Conservation (phyloP, 1,284 basidiomycete species). For the Sphaerobolus stellatus region DNA sequence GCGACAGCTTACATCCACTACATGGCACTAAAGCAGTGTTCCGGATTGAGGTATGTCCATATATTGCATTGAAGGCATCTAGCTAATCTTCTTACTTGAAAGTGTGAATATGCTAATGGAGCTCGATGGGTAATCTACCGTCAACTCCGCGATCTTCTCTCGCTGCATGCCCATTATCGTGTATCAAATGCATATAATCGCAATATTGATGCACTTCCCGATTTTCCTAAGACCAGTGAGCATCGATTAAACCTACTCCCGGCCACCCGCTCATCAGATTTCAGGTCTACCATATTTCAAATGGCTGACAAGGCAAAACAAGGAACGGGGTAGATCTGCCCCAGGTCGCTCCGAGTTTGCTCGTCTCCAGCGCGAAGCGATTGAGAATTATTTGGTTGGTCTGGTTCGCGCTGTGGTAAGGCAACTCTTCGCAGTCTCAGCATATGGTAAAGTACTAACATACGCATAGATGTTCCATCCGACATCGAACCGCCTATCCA, state of each 20-base stretch:
- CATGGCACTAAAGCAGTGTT: constrained; percentile 81
- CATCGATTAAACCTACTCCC: constrained; percentile 17
- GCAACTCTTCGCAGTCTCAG: constrained; percentile 17
- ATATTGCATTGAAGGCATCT: background rate
- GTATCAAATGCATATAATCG: constrained; percentile 79
- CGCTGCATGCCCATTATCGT: constrained; percentile 88
- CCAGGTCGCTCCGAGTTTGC: constrained; percentile 72
- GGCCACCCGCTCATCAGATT: background rate
- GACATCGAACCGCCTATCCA: constrained; percentile 86
- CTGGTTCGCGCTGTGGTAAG: constrained; percentile 87
- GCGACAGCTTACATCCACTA: constrained; percentile 82
- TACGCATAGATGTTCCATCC: constrained; percentile 90
- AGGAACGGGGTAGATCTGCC: constrained; percentile 50
- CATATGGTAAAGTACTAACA: constrained; percentile 9
- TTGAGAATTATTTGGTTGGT: constrained; percentile 89
- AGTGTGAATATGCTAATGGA: constrained; percentile 93
- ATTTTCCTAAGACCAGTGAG: constrained; percentile 88
- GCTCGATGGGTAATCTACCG: constrained; percentile 97
- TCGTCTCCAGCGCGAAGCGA: constrained; percentile 70
- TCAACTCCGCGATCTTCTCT: constrained; percentile 89
- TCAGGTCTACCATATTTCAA: constrained; percentile 86
- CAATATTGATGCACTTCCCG: constrained; percentile 77
- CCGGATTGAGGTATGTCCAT: constrained; percentile 65
- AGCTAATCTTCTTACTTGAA: constrained; percentile 24
- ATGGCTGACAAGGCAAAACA: constrained; percentile 62